Conservation (phyloP, 2,329 filamentous ascomycete species). For the Bipolaris oryzae region DNA sequence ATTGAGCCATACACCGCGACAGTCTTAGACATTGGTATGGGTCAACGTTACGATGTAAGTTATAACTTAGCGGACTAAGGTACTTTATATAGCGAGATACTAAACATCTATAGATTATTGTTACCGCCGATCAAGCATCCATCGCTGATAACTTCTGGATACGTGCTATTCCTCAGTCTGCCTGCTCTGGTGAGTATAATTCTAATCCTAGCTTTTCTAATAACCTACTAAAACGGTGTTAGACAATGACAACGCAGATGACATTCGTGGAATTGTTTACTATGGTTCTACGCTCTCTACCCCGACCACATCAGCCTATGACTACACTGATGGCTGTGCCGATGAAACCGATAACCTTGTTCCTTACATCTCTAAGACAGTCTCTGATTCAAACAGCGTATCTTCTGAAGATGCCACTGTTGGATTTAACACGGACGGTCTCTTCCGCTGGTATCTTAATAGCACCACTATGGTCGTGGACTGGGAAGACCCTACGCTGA, state of each 20-base stretch:
- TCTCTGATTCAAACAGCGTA: constrained; percentile 28
- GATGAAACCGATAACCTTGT: constrained; percentile 44
- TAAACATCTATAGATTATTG: constrained; percentile 19
- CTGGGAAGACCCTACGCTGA: constrained; percentile 49
- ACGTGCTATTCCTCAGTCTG: constrained; percentile 48
- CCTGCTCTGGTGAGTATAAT: constrained; percentile 36
- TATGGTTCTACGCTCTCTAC: constrained; percentile 33
- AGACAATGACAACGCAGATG: constrained; percentile 38
- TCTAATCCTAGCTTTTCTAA: background rate
- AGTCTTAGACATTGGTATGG: constrained; percentile 50
- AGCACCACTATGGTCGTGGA: constrained; percentile 48
- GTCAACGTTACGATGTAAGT: constrained; percentile 48
- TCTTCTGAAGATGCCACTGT: constrained; percentile 38
- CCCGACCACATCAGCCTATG: constrained; percentile 43
- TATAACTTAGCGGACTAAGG: too few relatives aligned
- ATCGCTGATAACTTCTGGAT: constrained; percentile 45
- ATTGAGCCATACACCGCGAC: constrained; percentile 45
- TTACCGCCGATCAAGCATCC: constrained; percentile 42
- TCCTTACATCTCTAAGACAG: constrained; percentile 42
- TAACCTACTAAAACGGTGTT: background rate
- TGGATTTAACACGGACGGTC: constrained; percentile 39
- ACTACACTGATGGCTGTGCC: constrained; percentile 43
- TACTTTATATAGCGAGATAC: background rate
- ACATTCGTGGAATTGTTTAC: constrained; percentile 50
- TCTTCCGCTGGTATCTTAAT: constrained; percentile 51